These are phyloP conservation scores for Tagetes patula DNA, from an alignment of 129 eudicot species.

Conservation along the genomic window DNA sequence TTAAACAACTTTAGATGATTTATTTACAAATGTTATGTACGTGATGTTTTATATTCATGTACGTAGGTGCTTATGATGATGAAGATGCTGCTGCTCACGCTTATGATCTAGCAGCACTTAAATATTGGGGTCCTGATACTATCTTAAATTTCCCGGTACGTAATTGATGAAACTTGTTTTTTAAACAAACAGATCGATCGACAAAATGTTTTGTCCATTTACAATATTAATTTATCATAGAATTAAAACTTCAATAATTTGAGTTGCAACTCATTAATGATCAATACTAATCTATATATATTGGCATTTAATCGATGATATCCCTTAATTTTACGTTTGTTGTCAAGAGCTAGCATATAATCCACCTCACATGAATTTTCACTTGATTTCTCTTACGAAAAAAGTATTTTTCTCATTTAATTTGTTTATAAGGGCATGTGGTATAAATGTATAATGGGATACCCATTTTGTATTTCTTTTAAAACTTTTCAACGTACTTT, in stretches of 20 bases:
- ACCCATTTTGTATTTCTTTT: background rate
- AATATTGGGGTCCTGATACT: conserved; percentile 81
- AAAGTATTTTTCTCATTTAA: too few relatives aligned
- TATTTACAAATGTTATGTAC: background rate
- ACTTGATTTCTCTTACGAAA: too few relatives aligned
- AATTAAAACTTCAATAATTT: too few relatives aligned
- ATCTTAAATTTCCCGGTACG: conserved; percentile 78
- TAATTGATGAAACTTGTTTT: background rate
- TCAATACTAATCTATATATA: too few relatives aligned
- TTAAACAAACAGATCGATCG: too few relatives aligned
- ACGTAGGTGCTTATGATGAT: conserved; percentile 93
- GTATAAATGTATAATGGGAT: too few relatives aligned
- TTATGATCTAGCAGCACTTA: conserved; percentile 78
- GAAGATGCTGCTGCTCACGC: conserved; percentile 92
- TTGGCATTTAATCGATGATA: too few relatives aligned
- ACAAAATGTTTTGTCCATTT: background rate
- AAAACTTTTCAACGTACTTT: background rate
- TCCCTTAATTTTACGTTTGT: too few relatives aligned
- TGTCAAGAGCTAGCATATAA: too few relatives aligned
- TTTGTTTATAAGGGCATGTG: too few relatives aligned
- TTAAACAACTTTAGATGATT: background rate
- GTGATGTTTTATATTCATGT: background rate
- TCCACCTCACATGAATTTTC: too few relatives aligned
- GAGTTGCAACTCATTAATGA: too few relatives aligned
- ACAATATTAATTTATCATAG: background rate